Evolutionary conservation across 2,329 filamentous ascomycete genomes (phyloP).

Genomic region (Calonectria henricotiae): DNA sequence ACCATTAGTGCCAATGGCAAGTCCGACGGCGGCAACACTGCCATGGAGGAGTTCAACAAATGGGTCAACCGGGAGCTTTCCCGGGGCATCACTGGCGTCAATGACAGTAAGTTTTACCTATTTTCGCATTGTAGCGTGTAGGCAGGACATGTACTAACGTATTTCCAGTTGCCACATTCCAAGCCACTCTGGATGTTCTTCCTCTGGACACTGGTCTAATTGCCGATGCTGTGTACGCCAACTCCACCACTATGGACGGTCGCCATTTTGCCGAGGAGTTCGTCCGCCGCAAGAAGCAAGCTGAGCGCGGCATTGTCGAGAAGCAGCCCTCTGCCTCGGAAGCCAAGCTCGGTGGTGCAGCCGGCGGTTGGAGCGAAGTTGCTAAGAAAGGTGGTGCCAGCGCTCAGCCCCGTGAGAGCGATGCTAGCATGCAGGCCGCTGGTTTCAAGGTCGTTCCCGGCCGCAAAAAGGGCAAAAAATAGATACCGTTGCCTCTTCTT

Average conservation of each 20-base stretch:
- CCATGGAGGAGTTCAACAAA: constrained; percentile 93
- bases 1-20: constrained; percentile 63
- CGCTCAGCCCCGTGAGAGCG: constrained; percentile 61
- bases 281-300: constrained; percentile 91
- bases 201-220: constrained; percentile 87
- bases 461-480: constrained; percentile 94
- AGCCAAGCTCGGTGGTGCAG: constrained; percentile 63
- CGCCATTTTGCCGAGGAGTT: constrained; percentile 96
- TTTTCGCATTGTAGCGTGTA: too few species aligned
- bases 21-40: constrained; percentile 62
- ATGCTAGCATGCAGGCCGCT: constrained; percentile 65
- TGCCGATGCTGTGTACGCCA: constrained; percentile 90
- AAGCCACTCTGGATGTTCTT: constrained; percentile 81
- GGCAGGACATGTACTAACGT: constrained; percentile 54
- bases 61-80: constrained; percentile 88
- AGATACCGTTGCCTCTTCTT: constrained; percentile 49
- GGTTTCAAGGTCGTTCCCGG: constrained; percentile 92
- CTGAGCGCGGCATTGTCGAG: constrained; percentile 91
- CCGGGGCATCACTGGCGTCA: constrained; percentile 76
- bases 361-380: constrained; percentile 94
- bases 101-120: constrained; percentile 66
- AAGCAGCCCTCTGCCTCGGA: constrained; percentile 75
- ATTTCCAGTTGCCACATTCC: constrained; percentile 82
- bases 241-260: constrained; percentile 91
- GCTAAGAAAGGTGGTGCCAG: constrained; percentile 86